A percentile compares a stretch with the other conserved stretches of the same genome.
These are phyloP conservation scores for Solanum pimpinellifolium DNA, from an alignment of 257 asterid species.

Conservation along the genomic window DNA sequence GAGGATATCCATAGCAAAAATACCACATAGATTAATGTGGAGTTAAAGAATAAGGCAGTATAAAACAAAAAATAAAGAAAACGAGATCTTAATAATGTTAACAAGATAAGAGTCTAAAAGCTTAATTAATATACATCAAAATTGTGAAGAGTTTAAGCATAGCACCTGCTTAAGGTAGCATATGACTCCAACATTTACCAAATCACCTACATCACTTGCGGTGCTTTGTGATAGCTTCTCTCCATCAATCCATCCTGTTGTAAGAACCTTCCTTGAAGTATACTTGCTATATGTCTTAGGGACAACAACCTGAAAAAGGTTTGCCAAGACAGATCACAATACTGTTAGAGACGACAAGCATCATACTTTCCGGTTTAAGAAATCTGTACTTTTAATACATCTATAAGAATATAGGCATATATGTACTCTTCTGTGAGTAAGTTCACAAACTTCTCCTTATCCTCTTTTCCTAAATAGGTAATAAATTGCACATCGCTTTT, in stretches of 20 bases:
- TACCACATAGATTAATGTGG: background rate
- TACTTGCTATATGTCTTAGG: constrained; percentile 75
- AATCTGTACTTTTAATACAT: background rate
- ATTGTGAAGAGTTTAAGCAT: background rate
- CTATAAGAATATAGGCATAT: background rate
- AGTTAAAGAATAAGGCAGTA: background rate
- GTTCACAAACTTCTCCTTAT: background rate
- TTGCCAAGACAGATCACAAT: background rate
- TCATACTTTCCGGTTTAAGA: background rate
- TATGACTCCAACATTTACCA: constrained; percentile 98
- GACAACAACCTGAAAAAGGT: constrained; percentile 67
- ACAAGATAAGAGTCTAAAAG: background rate
- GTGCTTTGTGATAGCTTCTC: constrained; percentile 99
- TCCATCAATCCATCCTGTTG: constrained; percentile 91
- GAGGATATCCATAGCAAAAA: background rate
- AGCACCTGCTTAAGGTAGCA: constrained; percentile 99
- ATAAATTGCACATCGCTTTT: background rate
- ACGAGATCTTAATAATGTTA: background rate
- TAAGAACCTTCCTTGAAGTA: constrained; percentile 95
- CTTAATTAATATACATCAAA: background rate
- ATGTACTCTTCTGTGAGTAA: background rate
- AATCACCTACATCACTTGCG: constrained; percentile 94
- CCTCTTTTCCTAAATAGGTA: background rate
- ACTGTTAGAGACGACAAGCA: background rate
- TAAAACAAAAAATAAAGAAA: background rate